These are phyloP conservation scores for Lentinula edodes DNA, from an alignment of 768 basidiomycete genomes.

Conservation along the genomic window DNA sequence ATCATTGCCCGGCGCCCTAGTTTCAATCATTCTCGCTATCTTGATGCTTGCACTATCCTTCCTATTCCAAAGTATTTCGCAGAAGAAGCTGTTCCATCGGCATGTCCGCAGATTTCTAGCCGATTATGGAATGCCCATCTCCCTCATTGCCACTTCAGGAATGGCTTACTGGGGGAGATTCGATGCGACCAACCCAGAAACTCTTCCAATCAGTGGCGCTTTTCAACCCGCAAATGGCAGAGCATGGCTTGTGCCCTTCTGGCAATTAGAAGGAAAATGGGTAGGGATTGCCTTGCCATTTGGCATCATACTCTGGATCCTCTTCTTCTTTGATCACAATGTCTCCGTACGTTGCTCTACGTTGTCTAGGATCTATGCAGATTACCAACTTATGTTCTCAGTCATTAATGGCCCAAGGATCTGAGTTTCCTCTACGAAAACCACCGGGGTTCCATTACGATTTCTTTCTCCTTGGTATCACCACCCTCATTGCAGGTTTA, in stretches of 20 bases:
- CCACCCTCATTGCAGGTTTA: constrained; percentile 85
- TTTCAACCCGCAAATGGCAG: constrained; percentile 70
- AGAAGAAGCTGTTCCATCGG: constrained; percentile 63
- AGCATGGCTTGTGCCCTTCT: constrained; percentile 83
- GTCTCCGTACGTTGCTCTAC: constrained; percentile 61
- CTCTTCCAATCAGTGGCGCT: constrained; percentile 62
- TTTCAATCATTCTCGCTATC: constrained; percentile 68
- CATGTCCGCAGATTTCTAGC: constrained; percentile 70
- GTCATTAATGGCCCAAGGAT: constrained; percentile 90
- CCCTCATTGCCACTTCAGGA: constrained; percentile 67
- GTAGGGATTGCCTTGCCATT: constrained; percentile 87
- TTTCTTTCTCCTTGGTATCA: constrained; percentile 87
- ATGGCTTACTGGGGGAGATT: constrained; percentile 88
- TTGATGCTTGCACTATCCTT: constrained; percentile 74
- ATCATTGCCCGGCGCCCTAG: constrained; percentile 43
- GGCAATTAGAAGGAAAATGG: constrained; percentile 86
- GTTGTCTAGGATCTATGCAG: constrained; percentile 1
- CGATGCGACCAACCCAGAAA: constrained; percentile 50
- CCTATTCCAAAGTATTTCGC: constrained; percentile 63
- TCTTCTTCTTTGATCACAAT: constrained; percentile 96
- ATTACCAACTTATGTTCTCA: constrained; percentile 19
- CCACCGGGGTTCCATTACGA: constrained; percentile 86
- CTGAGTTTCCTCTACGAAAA: constrained; percentile 85
- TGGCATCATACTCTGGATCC: constrained; percentile 80
- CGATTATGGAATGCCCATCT: constrained; percentile 91